Evolutionary conservation across 345 rosid genomes (phyloP), one percentile per base, ranked within the genome.

Genomic region (Linum tenue): DNA sequence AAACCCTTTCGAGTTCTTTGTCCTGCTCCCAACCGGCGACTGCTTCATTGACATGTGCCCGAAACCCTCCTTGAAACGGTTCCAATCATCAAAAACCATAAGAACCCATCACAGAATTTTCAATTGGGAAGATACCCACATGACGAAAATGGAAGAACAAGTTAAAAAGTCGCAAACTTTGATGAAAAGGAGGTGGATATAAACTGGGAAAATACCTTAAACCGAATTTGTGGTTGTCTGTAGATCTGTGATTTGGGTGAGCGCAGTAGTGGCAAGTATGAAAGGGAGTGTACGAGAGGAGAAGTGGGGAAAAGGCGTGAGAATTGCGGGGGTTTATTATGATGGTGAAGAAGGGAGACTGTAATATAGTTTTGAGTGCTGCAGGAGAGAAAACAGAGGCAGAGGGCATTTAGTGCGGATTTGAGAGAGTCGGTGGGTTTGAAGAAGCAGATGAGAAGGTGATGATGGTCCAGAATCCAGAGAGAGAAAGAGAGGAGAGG

Each of bases 1-100:
- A 56, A 85, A 76, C 57, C 90, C 88, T 76, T 73, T 85, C 2
- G 86, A 65, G 69, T 83, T 85, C 67, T 67, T 70, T 69, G 69
- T 81, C 69, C 78, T 83, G 48, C 71, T 76, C 1, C 53, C 53
- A 9, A 48, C 53, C 53, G 87, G 57, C 10, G 75, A 67, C 63
- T 71, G 82, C 74, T 75, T 84, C 68, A 70, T 68, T 81, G 38
- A 48, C 11, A 48, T 48, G 14, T 41, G 6, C 44, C 44, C 9
- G n/a, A 12, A 12, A 7, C 53, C 53, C 53, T 10, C 53, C 31
- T 22, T 22, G 31, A 22, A 22, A 22, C 31, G 31, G 31, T 22
- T 22, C 31, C 31, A 9, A 9, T 9, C 0, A 48, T 48, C n/a
- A 48, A 48, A 22, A 22, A 22, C 31, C 53, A 9, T 11, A 48